Evolutionary conservation across 2,329 filamentous ascomycete species (phyloP), one percentile per base, ranked within the genome.

Genomic region (Cercospora sesami): DNA sequence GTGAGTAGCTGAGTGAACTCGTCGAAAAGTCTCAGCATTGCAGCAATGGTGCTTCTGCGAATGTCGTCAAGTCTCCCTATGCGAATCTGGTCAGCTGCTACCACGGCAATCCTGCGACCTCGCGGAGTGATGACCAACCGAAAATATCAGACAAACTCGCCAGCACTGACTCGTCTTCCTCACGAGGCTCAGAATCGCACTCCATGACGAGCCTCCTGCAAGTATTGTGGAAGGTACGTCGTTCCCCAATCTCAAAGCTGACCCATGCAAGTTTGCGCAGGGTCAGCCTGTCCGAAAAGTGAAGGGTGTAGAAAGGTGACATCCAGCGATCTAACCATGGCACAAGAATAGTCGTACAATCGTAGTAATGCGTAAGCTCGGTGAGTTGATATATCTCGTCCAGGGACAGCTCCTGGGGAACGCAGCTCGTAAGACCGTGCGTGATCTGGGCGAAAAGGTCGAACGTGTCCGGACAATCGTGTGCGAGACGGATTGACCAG

Each of bases 381-480:
- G 63, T 68, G 12, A 71, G 63, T 26, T 80, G 77, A 62, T 83
- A 71, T 42, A 77, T 69, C 18, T 82, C 80, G 68, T 85, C 83
- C 31, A 88, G 31, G 3, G 66, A 55, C 7, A 68, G 60, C 16
- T 51, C 30, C 18, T 36, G 33, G 1, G 68, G 65, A n/a, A 68
- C 60, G 16, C 14, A 53, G 5, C 31, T 16, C 21, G 53, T 30
- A 42, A 28, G 51, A 14, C 65, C 65, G 75, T 73, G 88, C 82
- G 63, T 86, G 79, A 78, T 87, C 31, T 63, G 48, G 21, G 63
- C 36, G 48, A 85, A 65, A 2, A 62, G 45, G 8, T 57, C 30
- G 45, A 66, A 58, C 0, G 59, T 30, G 14, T 42, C 39, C 6
- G 64, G 64, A 30, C 31, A 21, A 21, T 66, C 64, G 9, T 39